Percentiles rank a stretch among this genome's conserved stretches.
Conservation (phyloP, 225 moss, liverwort and hornwort species). For the Climacium dendroides region DNA sequence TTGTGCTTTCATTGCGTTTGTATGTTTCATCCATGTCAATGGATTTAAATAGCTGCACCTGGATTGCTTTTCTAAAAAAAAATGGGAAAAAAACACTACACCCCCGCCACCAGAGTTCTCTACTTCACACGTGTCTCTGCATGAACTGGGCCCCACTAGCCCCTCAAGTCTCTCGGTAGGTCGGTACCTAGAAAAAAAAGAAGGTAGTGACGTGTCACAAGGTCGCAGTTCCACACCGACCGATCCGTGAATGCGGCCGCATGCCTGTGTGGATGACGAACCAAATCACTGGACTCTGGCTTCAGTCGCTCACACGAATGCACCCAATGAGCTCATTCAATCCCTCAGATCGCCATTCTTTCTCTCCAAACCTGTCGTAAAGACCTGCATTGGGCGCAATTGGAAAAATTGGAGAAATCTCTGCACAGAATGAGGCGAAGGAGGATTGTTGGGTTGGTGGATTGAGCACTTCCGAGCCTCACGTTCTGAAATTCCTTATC, state of each 20-base stretch:
- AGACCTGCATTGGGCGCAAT: background rate
- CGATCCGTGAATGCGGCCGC: background rate
- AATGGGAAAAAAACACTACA: background rate
- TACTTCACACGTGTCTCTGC: background rate
- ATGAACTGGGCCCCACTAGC: background rate
- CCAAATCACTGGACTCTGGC: background rate
- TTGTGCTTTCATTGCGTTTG: background rate
- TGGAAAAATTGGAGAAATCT: background rate
- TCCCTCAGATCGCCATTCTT: background rate
- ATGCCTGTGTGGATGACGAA: slow-evolving; percentile 1
- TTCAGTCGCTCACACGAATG: background rate
- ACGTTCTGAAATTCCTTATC: slow-evolving; percentile 12
- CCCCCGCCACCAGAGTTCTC: background rate
- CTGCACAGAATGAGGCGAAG: background rate
- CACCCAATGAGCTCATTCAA: background rate
- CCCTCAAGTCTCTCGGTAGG: background rate
- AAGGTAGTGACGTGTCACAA: slow-evolving; percentile 2
- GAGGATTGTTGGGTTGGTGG: background rate
- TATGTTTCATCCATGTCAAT: background rate
- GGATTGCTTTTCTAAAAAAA: background rate
- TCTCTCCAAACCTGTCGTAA: background rate
- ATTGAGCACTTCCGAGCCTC: background rate
- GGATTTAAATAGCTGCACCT: background rate
- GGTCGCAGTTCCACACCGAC: slow-evolving; percentile 6
- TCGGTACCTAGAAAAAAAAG: background rate